Base-by-base conservation (phyloP, 2,329 filamentous ascomycete species). In the Microdochium trichocladiopsis region DNA sequence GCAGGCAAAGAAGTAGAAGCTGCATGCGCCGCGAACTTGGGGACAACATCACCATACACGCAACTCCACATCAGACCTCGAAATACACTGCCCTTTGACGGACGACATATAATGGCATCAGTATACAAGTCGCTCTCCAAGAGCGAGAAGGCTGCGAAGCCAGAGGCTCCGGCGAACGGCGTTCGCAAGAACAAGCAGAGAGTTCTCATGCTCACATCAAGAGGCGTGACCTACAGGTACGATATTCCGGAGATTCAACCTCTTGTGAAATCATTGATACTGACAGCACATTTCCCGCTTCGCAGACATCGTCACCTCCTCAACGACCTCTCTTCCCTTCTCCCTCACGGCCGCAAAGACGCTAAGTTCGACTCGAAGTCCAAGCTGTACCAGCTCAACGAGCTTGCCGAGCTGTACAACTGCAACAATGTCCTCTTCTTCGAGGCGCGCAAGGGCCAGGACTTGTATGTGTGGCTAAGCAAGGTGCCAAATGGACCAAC, bases 361-460 rank as follows among this genome's bases (percentile, higher is more conserved):
- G 90, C 88, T 61, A 99, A 99, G 72, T 89, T 96, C 59, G 94
- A 99, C 70, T 94, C 90, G 51, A 97, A 97, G 74, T 92, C 89
- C 36, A 91, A 94, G 75, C 79, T 91, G 61, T 80, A 84, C 79
- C 77, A 88, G 66, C 81, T 95, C 50, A 94, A 94, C 72, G 89
- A 92, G 65, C 73, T 83, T 43, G 77, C 77, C 53, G 83, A 87
- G 64, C 61, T 96, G 25, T 94, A 95, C 77, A 95, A 94, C 67
- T 95, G 90, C 80, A 96, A 95, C 73, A 93, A 95, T 67, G 83
- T 92, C 55, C 80, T 96, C 56, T 99, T 96, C 74, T 95, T 96
- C 67, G 93, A 99, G 74, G 92, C 92, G 47, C 81, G 92, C 55
- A 99, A 97, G 72, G 89, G 87, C 54, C 87, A 96, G 72, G 94